Evolutionary conservation across 345 rosid genomes (phyloP).

Genomic region (Ceriops tagal): DNA sequence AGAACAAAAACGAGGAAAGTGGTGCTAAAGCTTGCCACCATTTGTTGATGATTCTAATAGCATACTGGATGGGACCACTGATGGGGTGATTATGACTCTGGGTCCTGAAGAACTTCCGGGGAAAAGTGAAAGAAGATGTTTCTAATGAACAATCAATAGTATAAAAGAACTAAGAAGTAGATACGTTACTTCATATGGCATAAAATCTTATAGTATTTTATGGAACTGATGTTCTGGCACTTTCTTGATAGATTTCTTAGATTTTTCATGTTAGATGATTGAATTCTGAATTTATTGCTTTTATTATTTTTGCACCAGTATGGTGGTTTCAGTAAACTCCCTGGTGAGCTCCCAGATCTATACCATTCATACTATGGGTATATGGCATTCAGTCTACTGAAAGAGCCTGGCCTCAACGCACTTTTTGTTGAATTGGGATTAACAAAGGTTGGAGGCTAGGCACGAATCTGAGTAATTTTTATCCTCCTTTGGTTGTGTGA

Average conservation of each 20-base stretch:
- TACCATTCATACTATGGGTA: constrained; percentile 82
- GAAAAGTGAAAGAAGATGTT: too few relatives aligned
- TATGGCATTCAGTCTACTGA: constrained; percentile 82
- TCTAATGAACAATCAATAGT: not conserved
- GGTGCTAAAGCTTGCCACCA: constrained; percentile 2
- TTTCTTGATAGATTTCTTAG: not conserved
- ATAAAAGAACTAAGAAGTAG: not conserved
- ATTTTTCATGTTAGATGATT: not conserved
- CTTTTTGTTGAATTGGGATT: constrained; percentile 70
- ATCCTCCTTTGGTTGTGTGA: not conserved
- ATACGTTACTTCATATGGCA: too few relatives aligned
- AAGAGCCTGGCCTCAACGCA: constrained; percentile 59
- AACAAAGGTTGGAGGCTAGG: constrained; percentile 36
- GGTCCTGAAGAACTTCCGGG: not conserved
- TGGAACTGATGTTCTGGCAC: not conserved
- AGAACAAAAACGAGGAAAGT: not conserved
- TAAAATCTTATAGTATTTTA: not conserved
- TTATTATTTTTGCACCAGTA: constrained; percentile 38
- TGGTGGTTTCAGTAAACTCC: constrained; percentile 84
- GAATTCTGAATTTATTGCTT: constrained; percentile 8
- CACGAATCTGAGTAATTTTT: constrained; percentile 32
- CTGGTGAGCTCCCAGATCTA: constrained; percentile 58
- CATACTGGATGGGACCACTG: not conserved
- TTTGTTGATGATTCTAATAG: not conserved
- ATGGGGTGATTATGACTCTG: not conserved